These are phyloP conservation scores for Pelargonium exstipulatum DNA, from an alignment of 441 rosid genomes.

Conservation along the genomic window DNA sequence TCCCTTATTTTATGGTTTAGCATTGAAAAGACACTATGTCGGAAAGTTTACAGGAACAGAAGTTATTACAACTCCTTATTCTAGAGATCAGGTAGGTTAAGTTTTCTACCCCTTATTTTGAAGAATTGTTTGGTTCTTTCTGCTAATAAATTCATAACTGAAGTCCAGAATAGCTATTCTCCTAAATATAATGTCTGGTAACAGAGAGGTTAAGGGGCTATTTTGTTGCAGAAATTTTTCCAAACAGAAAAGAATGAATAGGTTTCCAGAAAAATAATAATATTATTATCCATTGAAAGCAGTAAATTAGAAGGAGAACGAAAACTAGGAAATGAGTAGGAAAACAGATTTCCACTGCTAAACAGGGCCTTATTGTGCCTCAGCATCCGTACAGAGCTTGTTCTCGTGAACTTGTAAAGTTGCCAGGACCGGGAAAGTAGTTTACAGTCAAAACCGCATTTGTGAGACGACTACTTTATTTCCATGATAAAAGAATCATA, in stretches of 20 bases:
- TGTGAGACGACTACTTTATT: neutral
- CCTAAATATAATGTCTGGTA: neutral
- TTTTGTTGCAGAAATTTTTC: too few species aligned
- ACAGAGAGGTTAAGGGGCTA: neutral
- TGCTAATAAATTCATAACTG: neutral
- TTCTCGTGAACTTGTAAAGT: neutral
- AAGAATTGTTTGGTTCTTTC: neutral
- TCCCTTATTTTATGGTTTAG: neutral
- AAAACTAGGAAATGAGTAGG: too few species aligned
- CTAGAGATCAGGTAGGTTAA: neutral
- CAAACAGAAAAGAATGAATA: too few species aligned
- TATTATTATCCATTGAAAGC: too few species aligned
- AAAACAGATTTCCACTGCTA: too few species aligned
- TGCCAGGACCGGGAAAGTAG: neutral
- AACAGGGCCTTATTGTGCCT: too few species aligned
- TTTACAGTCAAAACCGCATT: neutral
- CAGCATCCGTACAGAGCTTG: neutral
- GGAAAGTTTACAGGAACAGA: neutral
- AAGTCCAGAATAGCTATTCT: neutral
- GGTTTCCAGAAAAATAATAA: too few species aligned
- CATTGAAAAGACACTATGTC: neutral
- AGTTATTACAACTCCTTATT: neutral
- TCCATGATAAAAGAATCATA: neutral
- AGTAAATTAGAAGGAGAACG: too few species aligned
- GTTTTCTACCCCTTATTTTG: neutral